These are phyloP conservation scores for Gaeumannomyces sp. DNA, from an alignment of 2,329 filamentous ascomycete genomes.

Conservation along the genomic window DNA sequence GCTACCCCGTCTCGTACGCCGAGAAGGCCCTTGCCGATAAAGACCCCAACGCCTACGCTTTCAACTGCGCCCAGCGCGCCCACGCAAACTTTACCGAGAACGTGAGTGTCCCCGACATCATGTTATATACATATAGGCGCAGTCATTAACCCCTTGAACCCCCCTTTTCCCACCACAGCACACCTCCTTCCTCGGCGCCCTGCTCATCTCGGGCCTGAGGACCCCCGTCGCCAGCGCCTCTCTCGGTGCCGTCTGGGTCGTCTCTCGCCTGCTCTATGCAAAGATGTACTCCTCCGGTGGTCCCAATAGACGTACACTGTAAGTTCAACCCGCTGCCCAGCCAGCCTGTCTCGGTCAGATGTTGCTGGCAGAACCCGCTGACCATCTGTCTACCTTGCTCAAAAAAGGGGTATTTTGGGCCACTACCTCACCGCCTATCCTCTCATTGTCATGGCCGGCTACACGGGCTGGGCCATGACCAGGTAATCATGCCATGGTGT, in stretches of 20 bases:
- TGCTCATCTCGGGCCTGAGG: slow-evolving; percentile 50
- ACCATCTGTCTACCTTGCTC: background rate
- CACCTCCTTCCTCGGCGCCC: slow-evolving; percentile 41
- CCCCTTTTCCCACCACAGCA: background rate
- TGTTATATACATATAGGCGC: too few relatives aligned
- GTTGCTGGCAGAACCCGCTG: background rate
- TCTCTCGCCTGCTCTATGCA: slow-evolving; percentile 47
- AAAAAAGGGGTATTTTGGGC: slow-evolving; percentile 1
- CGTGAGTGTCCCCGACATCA: too few relatives aligned
- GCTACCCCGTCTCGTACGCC: slow-evolving; percentile 54
- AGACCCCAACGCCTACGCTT: slow-evolving; percentile 46
- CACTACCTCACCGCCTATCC: background rate
- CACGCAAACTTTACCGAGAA: slow-evolving; percentile 62
- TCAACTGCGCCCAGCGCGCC: slow-evolving; percentile 61
- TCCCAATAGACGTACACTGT: slow-evolving; percentile 38
- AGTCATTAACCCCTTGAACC: too few relatives aligned
- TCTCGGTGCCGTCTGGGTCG: slow-evolving; percentile 47
- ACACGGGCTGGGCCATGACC: slow-evolving; percentile 1
- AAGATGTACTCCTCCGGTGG: slow-evolving; percentile 45
- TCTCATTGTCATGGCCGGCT: slow-evolving; percentile 6
- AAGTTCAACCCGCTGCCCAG: slow-evolving; percentile 17
- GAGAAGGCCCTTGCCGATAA: slow-evolving; percentile 46
- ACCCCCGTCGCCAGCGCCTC: slow-evolving; percentile 45
- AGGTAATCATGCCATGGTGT: background rate
- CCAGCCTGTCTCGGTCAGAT: background rate